Base-by-base conservation (phyloP, 2,329 filamentous ascomycete species). In the Plenodomus lindquistii region DNA sequence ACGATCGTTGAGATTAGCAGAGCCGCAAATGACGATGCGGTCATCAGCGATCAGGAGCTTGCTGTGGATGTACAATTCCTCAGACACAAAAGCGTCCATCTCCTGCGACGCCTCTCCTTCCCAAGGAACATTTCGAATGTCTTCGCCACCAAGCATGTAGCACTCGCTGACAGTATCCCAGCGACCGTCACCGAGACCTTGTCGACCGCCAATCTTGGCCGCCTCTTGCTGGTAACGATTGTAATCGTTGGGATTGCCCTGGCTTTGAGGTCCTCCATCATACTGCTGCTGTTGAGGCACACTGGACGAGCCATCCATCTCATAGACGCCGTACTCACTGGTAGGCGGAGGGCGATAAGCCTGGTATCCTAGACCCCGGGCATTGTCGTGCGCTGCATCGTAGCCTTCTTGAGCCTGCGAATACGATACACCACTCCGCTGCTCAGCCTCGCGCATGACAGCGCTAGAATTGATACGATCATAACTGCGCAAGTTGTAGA, bases 401-500 rank as follows among this genome's bases (percentile, higher is more conserved):
- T 83, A 82, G 48, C 86, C 81, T 50, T 79, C 80, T 38, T 86
- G 77, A 13, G 87, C 87, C 27, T 82, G 77, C 51, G 87, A 84
- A 63, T 91, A 91, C 4, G 75, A 74, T 2, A 91, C 84, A 16
- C 88, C 87, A 42, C 83, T 83, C 31, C 79, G 75, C 34, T 81
- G 64, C 63, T 91, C 85, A 1, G 80, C 84, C 4, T 78, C 74
- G 16, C 75, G 70, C 82, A 90, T 85, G 6, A 83, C 79, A 1
- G 73, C 73, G 15, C 85, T 85, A 17, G 78, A 82, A 72, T 93
- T 92, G 77, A 95, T 88, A 37, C 90, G 85, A 68, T 94, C 90
- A 67, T 90, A 94, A 71, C 85, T 93, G 48, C 90, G 81, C 24
- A 95, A 79, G 69, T 95, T 94, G 76, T 91, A 94, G 75, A 94